phyloP scores from a whole-genome alignment of 176 grass and related monocot genomes.

The Lolium perenne region DNA sequence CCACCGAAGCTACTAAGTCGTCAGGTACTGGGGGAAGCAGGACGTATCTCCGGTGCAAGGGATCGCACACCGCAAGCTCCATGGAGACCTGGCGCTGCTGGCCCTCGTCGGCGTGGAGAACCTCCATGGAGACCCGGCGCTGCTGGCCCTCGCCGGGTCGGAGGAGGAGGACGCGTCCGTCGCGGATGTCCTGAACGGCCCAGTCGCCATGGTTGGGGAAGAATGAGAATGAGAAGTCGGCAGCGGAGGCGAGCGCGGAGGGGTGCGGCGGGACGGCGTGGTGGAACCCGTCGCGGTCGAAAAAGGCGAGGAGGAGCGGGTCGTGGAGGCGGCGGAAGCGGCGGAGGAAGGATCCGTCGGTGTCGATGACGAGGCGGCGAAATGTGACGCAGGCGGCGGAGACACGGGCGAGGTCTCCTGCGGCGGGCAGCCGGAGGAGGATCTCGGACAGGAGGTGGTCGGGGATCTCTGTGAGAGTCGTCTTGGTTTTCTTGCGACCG shows the following conservation, averaged over 20 bases:
- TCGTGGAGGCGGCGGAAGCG: background rate
- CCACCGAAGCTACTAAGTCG: slow-evolving; percentile 13
- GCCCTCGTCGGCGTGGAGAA: too few relatives aligned
- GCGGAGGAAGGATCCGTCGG: background rate
- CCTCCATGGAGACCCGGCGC: too few relatives aligned
- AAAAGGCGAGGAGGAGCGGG: background rate
- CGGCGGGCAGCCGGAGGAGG: too few relatives aligned
- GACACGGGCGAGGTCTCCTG: too few relatives aligned
- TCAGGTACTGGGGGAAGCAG: slow-evolving; percentile 13
- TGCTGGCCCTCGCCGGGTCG: background rate
- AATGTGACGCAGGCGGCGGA: too few relatives aligned
- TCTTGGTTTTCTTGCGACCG: background rate
- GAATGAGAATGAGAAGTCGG: slow-evolving; percentile 49
- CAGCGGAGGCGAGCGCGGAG: slow-evolving; percentile 17
- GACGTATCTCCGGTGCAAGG: slow-evolving; percentile 20
- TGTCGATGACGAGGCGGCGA: background rate
- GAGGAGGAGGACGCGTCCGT: slow-evolving; percentile 43
- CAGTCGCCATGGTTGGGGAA: slow-evolving; percentile 18
- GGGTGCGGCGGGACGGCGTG: slow-evolving; percentile 30
- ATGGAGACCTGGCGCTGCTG: background rate
- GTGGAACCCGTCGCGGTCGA: background rate
- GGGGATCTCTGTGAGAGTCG: too few relatives aligned
- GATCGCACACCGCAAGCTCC: slow-evolving; percentile 41
- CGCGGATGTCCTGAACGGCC: slow-evolving; percentile 19
- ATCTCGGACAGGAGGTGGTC: too few relatives aligned